A percentile compares a stretch with the other conserved stretches of the same genome.
Conservation (phyloP, 768 basidiomycete genomes). For the Amanita subjunquillea region DNA sequence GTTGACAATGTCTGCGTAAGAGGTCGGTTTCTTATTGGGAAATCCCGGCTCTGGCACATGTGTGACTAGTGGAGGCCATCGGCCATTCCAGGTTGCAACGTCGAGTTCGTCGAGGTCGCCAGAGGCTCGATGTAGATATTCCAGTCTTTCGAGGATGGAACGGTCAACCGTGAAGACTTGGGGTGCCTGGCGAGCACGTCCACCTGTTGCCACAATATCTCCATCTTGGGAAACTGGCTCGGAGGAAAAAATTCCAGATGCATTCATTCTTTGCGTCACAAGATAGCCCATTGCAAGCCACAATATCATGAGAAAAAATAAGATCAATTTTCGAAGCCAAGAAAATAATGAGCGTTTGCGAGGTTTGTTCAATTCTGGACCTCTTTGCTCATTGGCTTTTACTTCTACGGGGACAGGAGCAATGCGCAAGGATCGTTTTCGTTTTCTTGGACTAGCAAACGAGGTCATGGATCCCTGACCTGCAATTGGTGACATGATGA, state of each 20-base stretch:
- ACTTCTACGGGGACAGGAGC: background rate
- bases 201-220: background rate
- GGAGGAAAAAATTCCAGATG: background rate
- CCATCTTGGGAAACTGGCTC: background rate
- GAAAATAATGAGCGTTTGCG: background rate
- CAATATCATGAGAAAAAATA: background rate
- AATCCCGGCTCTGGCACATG: slow-evolving; percentile 18
- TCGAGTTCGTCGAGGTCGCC: slow-evolving; percentile 6
- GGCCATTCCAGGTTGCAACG: background rate
- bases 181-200: background rate
- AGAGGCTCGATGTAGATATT: slow-evolving; percentile 11
- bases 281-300: background rate
- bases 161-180: slow-evolving; percentile 15
- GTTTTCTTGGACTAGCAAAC: background rate
- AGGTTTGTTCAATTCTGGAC: background rate
- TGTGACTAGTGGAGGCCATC: slow-evolving; percentile 25
- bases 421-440: background rate
- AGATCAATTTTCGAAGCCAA: background rate
- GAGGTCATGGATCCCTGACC: background rate
- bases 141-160: slow-evolving; percentile 16
- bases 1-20: background rate
- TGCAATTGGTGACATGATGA: background rate
- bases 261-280: background rate
- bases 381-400: background rate
- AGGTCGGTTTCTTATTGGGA: background rate